Percentiles rank a stretch among this genome's conserved stretches.
These are phyloP conservation scores for Trametes cingulata DNA, from an alignment of 768 basidiomycete species.

Conservation along the genomic window DNA sequence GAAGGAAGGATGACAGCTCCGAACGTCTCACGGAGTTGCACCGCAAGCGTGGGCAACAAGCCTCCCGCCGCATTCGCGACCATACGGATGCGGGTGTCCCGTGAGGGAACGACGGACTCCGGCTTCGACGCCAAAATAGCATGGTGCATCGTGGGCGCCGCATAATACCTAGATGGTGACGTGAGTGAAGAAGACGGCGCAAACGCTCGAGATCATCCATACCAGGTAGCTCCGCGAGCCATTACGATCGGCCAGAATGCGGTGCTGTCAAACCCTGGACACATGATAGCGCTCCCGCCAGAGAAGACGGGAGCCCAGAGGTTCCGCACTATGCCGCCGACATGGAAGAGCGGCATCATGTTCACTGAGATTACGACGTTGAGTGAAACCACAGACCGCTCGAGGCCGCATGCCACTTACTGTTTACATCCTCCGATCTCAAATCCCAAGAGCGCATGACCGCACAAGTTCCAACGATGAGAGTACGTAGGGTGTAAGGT, in stretches of 20 bases:
- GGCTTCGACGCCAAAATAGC: slow-evolving; percentile 46
- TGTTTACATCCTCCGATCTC: slow-evolving; percentile 43
- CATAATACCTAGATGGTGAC: slow-evolving; percentile 44
- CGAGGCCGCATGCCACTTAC: slow-evolving; percentile 31
- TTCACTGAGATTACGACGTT: slow-evolving; percentile 19
- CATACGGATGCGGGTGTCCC: slow-evolving; percentile 44
- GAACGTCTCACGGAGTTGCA: slow-evolving; percentile 49
- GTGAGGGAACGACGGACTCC: slow-evolving; percentile 31
- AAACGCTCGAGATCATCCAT: slow-evolving; percentile 26
- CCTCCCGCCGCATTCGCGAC: slow-evolving; percentile 56
- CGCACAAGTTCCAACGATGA: slow-evolving; percentile 47
- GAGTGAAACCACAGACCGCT: slow-evolving; percentile 32
- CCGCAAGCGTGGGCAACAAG: slow-evolving; percentile 52
- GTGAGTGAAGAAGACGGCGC: slow-evolving; percentile 1
- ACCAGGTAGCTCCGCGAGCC: slow-evolving; percentile 51
- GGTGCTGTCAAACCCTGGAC: slow-evolving; percentile 52
- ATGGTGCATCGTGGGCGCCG: slow-evolving; percentile 52
- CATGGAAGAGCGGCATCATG: slow-evolving; percentile 55
- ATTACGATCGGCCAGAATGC: slow-evolving; percentile 41
- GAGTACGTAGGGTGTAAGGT: slow-evolving; percentile 43
- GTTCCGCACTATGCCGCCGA: slow-evolving; percentile 61
- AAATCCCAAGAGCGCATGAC: slow-evolving; percentile 48
- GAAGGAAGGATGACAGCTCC: slow-evolving; percentile 56
- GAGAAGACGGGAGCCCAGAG: slow-evolving; percentile 57
- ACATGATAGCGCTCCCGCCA: slow-evolving; percentile 57